Percentiles rank a stretch among this genome's conserved stretches.
phyloP scores from a whole-genome alignment of 2,329 filamentous ascomycete genomes.

The Cladosporium halotolerans region DNA sequence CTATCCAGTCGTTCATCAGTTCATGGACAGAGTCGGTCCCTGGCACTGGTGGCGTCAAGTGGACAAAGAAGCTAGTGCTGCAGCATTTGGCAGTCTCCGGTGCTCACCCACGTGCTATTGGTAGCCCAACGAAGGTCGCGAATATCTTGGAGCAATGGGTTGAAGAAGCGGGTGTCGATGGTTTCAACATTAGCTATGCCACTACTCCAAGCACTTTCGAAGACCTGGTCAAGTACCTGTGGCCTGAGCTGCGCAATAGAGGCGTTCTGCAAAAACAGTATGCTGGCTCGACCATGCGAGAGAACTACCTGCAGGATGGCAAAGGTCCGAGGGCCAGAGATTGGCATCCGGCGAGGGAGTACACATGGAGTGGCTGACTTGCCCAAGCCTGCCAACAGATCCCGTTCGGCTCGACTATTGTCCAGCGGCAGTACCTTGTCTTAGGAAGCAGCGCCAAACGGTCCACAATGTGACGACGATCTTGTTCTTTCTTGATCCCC shows the following conservation, averaged over 20 bases:
- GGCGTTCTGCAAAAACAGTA: slow-evolving; percentile 30
- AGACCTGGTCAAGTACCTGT: slow-evolving; percentile 32
- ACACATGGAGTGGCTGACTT: slow-evolving; percentile 11
- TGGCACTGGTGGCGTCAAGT: slow-evolving; percentile 35
- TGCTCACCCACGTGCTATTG: slow-evolving; percentile 33
- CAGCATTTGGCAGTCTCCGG: slow-evolving; percentile 40
- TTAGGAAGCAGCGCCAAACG: not conserved
- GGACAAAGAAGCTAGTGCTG: slow-evolving; percentile 42
- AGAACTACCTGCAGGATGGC: slow-evolving; percentile 25
- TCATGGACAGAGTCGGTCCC: slow-evolving; percentile 40
- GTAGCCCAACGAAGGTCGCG: slow-evolving; percentile 38
- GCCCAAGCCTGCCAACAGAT: not conserved
- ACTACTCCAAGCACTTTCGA: slow-evolving; percentile 39
- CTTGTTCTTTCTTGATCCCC: slow-evolving; percentile 8
- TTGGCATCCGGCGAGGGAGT: slow-evolving; percentile 21
- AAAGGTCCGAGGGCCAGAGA: slow-evolving; percentile 21
- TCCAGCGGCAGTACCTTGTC: not conserved
- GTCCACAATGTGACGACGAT: not conserved
- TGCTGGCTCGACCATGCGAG: slow-evolving; percentile 22
- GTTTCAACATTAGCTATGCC: slow-evolving; percentile 40
- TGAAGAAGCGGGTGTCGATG: slow-evolving; percentile 38
- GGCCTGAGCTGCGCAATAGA: slow-evolving; percentile 32
- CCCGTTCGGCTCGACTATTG: slow-evolving; percentile 2
- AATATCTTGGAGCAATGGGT: slow-evolving; percentile 44
- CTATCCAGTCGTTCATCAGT: slow-evolving; percentile 40